Conservation (phyloP, 305 asterid species). For the Rubia peregrina region DNA sequence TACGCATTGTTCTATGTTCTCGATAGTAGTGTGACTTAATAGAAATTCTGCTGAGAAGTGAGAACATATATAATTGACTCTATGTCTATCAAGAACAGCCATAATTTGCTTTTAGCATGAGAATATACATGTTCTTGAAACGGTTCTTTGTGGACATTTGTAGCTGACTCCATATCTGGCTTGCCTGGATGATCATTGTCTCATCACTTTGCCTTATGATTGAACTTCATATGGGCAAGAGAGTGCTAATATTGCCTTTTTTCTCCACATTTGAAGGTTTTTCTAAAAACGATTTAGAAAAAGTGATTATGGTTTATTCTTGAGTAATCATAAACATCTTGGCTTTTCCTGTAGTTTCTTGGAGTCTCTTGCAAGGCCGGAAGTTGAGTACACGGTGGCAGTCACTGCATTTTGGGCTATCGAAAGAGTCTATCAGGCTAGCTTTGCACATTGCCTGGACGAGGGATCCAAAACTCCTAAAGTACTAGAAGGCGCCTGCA, state of each 20-base stretch:
- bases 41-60: background rate
- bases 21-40: background rate
- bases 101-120: background rate
- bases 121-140: background rate
- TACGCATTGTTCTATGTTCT: background rate
- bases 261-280: background rate
- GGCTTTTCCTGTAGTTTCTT: conserved; percentile 34
- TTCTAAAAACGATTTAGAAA: background rate
- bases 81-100: background rate
- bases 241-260: background rate
- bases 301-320: background rate
- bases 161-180: background rate
- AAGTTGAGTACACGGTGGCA: conserved; percentile 56
- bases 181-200: background rate
- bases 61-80: background rate
- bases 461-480: conserved; percentile 48
- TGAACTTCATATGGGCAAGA: background rate
- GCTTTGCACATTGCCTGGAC: conserved; percentile 78
- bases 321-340: background rate
- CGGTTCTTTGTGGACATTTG: background rate
- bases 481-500: conserved; percentile 62
- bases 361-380: conserved; percentile 49
- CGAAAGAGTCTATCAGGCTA: conserved; percentile 71
- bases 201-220: background rate
- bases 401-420: conserved; percentile 72